phyloP scores from a whole-genome alignment of 176 grass and related monocot species.

The Saccharum spontaneum region DNA sequence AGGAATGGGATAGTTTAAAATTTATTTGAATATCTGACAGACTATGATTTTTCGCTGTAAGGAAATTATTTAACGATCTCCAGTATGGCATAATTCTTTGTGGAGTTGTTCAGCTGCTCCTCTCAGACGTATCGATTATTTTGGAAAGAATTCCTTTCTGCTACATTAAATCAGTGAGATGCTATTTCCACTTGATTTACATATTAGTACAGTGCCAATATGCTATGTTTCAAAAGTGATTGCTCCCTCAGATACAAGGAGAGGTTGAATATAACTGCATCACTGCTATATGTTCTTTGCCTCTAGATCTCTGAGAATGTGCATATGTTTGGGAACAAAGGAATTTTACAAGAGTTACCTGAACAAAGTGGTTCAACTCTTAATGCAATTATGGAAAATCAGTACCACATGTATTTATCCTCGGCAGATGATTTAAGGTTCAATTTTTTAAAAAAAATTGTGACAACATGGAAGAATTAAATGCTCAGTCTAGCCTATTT shows the following conservation, averaged over 20 bases:
- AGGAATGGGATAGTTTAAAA: too few species aligned
- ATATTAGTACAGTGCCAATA: not conserved
- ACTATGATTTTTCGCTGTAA: too few species aligned
- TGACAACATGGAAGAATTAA: too few species aligned
- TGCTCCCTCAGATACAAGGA: conserved; percentile 55
- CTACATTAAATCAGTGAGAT: not conserved
- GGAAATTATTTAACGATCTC: too few species aligned
- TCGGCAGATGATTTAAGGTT: not conserved
- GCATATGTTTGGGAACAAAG: not conserved
- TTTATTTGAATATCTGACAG: too few species aligned
- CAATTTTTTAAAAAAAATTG: not conserved
- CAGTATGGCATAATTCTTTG: conserved; percentile 55
- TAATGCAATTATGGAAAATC: not conserved
- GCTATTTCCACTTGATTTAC: too few species aligned
- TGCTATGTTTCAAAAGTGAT: conserved; percentile 43
- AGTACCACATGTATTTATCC: not conserved
- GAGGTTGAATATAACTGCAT: conserved; percentile 58
- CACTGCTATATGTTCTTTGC: conserved; percentile 19
- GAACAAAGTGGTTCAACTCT: not conserved
- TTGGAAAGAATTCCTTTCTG: conserved; percentile 27
- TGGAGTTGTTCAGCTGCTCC: conserved; percentile 59
- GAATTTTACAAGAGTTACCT: not conserved
- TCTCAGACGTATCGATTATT: conserved; percentile 49
- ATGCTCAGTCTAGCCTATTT: too few species aligned
- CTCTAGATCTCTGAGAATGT: not conserved